A percentile compares a stretch with the other conserved stretches of the same genome.
Evolutionary conservation across 192 early-diverging fungal genomes (phyloP).

Genomic region (Umbelopsis sp.): DNA sequence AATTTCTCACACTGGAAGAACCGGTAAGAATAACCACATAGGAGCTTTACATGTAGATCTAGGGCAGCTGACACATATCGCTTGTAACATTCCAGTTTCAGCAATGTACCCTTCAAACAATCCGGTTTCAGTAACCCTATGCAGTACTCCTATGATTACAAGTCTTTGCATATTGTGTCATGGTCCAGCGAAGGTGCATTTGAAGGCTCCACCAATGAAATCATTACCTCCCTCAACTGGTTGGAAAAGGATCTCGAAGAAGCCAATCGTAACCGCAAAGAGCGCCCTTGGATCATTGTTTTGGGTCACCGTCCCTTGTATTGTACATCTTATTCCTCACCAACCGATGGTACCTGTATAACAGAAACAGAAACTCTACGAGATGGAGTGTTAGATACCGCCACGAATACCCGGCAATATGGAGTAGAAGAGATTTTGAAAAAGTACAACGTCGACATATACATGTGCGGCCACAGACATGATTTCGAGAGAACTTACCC

Average conservation of each 20-base stretch:
- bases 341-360: slow-evolving; percentile 12
- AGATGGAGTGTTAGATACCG: not conserved
- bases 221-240: slow-evolving; percentile 28
- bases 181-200: slow-evolving; percentile 35
- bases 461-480: slow-evolving; percentile 35
- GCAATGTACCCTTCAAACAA: slow-evolving; percentile 28
- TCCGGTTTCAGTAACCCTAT: slow-evolving; percentile 29
- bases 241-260: slow-evolving; percentile 25
- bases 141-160: slow-evolving; percentile 34
- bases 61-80: too few relatives aligned
- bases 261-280: slow-evolving; percentile 26
- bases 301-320: slow-evolving; percentile 32
- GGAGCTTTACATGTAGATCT: too few relatives aligned
- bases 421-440: slow-evolving; percentile 23
- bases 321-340: slow-evolving; percentile 12
- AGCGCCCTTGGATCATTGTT: slow-evolving; percentile 40
- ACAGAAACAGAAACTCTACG: slow-evolving; percentile 20
- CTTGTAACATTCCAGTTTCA: slow-evolving; percentile 20
- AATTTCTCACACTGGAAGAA: slow-evolving; percentile 40
- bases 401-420: not conserved
- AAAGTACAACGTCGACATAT: slow-evolving; percentile 31
- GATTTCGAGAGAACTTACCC: slow-evolving; percentile 40
- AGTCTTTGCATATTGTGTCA: slow-evolving; percentile 32
- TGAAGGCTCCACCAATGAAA: slow-evolving; percentile 21
- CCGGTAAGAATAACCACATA: slow-evolving; percentile 10